phyloP scores from a whole-genome alignment of 2,329 filamentous ascomycete genomes.

The Monilinia laxa region DNA sequence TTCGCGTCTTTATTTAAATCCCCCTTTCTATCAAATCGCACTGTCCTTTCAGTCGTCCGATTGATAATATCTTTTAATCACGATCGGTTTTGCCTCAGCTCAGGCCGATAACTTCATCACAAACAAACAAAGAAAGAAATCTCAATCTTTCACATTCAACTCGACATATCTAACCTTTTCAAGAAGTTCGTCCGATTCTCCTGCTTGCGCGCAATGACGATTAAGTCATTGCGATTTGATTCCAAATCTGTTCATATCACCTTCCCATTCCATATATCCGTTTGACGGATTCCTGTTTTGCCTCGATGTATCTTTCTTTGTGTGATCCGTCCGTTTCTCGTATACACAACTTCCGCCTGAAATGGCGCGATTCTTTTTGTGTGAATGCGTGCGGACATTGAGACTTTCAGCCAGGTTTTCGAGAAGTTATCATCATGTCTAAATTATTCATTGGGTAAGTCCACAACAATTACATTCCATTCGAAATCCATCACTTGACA shows the following conservation, averaged over 20 bases:
- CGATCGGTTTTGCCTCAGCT: not conserved
- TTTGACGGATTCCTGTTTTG: slow-evolving; percentile 40
- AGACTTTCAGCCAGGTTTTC: slow-evolving; percentile 42
- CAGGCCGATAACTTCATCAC: not conserved
- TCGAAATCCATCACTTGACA: slow-evolving; percentile 11
- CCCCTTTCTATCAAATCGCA: slow-evolving; percentile 27
- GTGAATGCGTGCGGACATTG: slow-evolving; percentile 43
- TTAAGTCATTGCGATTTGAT: slow-evolving; percentile 31
- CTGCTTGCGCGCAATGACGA: slow-evolving; percentile 41
- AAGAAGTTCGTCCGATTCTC: slow-evolving; percentile 42
- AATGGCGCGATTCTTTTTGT: slow-evolving; percentile 38
- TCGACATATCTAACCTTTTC: slow-evolving; percentile 30
- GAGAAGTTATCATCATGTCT: slow-evolving; percentile 61
- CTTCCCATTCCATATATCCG: slow-evolving; percentile 36
- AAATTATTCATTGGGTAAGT: slow-evolving; percentile 94
- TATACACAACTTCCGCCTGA: slow-evolving; percentile 37
- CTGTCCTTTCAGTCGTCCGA: slow-evolving; percentile 40
- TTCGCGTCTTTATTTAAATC: not conserved
- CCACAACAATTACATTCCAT: slow-evolving; percentile 11
- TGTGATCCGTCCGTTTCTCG: slow-evolving; percentile 38
- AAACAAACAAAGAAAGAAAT: slow-evolving; percentile 8
- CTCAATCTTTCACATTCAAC: slow-evolving; percentile 7
- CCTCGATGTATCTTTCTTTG: slow-evolving; percentile 43
- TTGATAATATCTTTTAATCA: slow-evolving; percentile 23
- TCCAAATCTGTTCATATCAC: slow-evolving; percentile 30